These are phyloP conservation scores for Blastobotrys muscicola DNA, from an alignment of 805 yeast genomes.

Conservation along the genomic window DNA sequence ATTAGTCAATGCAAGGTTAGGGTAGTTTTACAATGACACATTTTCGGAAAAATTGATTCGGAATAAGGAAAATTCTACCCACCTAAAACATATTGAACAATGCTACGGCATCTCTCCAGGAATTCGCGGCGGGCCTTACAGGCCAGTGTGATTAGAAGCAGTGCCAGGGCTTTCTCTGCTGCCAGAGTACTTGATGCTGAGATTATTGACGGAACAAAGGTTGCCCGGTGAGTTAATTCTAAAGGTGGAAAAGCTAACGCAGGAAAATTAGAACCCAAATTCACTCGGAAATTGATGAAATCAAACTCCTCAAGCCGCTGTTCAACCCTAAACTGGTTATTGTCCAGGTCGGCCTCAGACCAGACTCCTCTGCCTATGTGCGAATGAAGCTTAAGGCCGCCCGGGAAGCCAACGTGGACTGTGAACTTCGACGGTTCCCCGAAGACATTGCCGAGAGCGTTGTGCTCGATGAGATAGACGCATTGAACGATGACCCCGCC, in stretches of 20 bases:
- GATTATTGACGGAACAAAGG: constrained; percentile 51
- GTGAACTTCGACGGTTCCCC: constrained; percentile 54
- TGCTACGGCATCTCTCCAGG: no score
- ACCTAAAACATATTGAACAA: no score
- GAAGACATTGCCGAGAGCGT: constrained; percentile 53
- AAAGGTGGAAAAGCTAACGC: background rate
- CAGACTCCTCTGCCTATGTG: constrained; percentile 89
- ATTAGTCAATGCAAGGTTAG: no score
- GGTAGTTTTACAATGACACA: no score
- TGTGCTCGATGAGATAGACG: constrained; percentile 44
- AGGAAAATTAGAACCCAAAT: constrained; percentile 40
- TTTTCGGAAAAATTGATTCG: no score
- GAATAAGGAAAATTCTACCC: no score
- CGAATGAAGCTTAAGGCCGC: constrained; percentile 88
- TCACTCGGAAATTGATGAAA: constrained; percentile 38
- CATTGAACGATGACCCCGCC: constrained; percentile 58
- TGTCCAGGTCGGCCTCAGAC: constrained; percentile 82
- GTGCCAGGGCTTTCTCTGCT: background rate
- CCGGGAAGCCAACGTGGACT: constrained; percentile 64
- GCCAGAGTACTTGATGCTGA: constrained; percentile 12
- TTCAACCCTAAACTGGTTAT: constrained; percentile 74
- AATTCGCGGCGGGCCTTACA: no score
- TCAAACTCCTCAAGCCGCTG: constrained; percentile 34
- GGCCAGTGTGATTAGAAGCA: background rate
- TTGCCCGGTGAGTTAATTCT: constrained; percentile 36